Evolutionary conservation across 1,139 yeast species (phyloP).

Genomic region (Schizosaccharomyces versatilis): DNA sequence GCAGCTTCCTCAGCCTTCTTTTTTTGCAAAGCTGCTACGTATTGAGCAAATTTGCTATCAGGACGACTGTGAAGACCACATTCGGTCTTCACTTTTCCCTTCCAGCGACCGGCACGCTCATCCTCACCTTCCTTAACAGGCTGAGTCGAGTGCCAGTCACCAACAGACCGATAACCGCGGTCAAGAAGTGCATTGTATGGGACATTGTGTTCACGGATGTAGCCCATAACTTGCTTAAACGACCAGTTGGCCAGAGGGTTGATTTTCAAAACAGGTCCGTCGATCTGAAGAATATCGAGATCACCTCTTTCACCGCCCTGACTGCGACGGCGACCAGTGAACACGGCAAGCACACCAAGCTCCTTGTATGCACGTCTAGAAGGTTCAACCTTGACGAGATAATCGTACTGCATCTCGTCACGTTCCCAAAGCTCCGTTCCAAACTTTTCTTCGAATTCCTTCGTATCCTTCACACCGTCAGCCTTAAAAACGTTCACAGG

Average conservation of each 20-base stretch:
- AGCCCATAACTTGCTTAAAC: conserved; percentile 45
- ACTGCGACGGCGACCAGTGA: conserved; percentile 76
- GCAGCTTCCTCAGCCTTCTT: background rate
- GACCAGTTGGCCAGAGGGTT: conserved; percentile 79
- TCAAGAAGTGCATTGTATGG: conserved; percentile 74
- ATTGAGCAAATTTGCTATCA: conserved; percentile 20
- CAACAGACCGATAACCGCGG: conserved; percentile 73
- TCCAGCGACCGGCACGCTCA: conserved; percentile 93
- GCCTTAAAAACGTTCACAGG: conserved; percentile 48
- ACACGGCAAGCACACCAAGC: conserved; percentile 51
- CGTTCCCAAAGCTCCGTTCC: conserved; percentile 71
- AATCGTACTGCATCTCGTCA: conserved; percentile 67
- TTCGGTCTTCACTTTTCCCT: conserved; percentile 76
- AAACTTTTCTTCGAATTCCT: conserved; percentile 42
- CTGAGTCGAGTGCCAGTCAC: conserved; percentile 86
- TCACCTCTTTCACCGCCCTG: conserved; percentile 71
- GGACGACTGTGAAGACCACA: conserved; percentile 65
- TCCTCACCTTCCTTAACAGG: conserved; percentile 86
- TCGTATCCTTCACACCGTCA: conserved; percentile 29
- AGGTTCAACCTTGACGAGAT: conserved; percentile 78
- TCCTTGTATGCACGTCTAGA: conserved; percentile 63
- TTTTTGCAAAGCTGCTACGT: conserved; percentile 7
- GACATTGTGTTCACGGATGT: conserved; percentile 46
- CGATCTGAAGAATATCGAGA: conserved; percentile 60
- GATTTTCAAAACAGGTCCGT: conserved; percentile 49